A percentile compares a stretch with the other conserved stretches of the same genome.
phyloP scores from a whole-genome alignment of 176 grass and related monocot genomes.

The Lolium rigidum region DNA sequence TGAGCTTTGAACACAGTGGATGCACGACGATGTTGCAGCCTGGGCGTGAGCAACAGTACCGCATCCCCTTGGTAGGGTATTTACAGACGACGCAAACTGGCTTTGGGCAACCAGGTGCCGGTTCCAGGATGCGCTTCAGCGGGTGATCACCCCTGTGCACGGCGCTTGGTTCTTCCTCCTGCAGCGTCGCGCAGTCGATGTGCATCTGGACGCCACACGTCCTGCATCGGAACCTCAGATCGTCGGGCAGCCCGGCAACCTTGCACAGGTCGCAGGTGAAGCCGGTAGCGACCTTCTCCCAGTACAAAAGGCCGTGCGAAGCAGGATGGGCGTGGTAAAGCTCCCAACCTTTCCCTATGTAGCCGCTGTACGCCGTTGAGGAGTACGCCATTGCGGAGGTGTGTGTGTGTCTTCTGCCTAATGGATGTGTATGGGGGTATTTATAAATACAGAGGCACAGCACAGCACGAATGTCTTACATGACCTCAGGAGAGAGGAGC shows the following conservation, averaged over 20 bases:
- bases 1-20: neutral
- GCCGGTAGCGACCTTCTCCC: neutral
- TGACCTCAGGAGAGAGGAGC: too few relatives aligned
- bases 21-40: neutral
- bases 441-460: too few relatives aligned
- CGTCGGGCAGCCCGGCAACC: neutral
- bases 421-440: too few relatives aligned
- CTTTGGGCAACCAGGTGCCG: neutral
- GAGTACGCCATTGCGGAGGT: too few relatives aligned
- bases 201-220: neutral
- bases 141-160: neutral
- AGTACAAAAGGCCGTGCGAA: neutral
- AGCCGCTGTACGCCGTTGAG: too few relatives aligned
- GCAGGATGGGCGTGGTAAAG: slow-evolving; percentile 16
- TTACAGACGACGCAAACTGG: neutral
- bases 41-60: neutral
- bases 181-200: neutral
- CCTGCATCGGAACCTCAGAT: neutral
- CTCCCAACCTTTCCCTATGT: slow-evolving; percentile 18
- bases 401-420: too few relatives aligned
- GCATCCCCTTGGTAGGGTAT: neutral
- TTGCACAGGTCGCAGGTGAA: slow-evolving; percentile 4
- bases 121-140: neutral
- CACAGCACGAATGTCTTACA: too few relatives aligned
- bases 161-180: neutral